phyloP scores from a whole-genome alignment of 2,329 filamentous ascomycete genomes.

The Aspergillus quadrilineatus region DNA sequence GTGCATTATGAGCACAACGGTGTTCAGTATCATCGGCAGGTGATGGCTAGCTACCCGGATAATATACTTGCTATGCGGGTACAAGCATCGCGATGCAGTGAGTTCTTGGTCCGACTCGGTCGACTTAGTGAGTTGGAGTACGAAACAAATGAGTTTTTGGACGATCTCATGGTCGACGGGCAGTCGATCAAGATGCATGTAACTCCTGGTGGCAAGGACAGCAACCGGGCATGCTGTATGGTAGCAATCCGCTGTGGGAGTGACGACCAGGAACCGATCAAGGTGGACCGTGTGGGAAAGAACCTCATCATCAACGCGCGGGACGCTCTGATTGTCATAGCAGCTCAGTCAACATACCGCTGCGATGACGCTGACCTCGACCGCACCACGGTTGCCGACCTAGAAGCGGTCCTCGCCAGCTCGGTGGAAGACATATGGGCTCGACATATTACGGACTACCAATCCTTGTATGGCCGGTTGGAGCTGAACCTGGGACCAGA shows the following conservation, averaged over 20 bases:
- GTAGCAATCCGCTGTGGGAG: conserved; percentile 29
- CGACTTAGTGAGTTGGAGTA: conserved; percentile 45
- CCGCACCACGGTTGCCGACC: conserved; percentile 24
- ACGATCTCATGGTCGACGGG: conserved; percentile 32
- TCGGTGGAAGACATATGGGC: conserved; percentile 25
- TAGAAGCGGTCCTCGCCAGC: conserved; percentile 24
- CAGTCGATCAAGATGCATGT: conserved; percentile 38
- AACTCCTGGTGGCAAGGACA: conserved; percentile 39
- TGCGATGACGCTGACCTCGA: conserved; percentile 23
- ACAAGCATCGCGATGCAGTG: conserved; percentile 20
- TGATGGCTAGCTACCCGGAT: conserved; percentile 46
- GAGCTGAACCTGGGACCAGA: conserved; percentile 28
- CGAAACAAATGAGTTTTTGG: conserved; percentile 48
- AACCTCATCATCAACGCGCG: conserved; percentile 40
- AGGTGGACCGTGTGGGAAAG: conserved; percentile 28
- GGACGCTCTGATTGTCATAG: conserved; percentile 38
- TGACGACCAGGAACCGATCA: conserved; percentile 23
- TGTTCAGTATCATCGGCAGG: conserved; percentile 37
- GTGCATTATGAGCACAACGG: conserved; percentile 41
- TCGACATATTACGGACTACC: conserved; percentile 39
- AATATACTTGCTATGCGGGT: conserved; percentile 40
- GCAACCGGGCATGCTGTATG: conserved; percentile 35
- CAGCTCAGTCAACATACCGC: conserved; percentile 44
- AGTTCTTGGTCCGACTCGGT: conserved; percentile 33
- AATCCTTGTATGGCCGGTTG: conserved; percentile 32